These are phyloP conservation scores for Mycosphaerella sp. DNA, from an alignment of 2,329 filamentous ascomycete genomes.

Conservation along the genomic window DNA sequence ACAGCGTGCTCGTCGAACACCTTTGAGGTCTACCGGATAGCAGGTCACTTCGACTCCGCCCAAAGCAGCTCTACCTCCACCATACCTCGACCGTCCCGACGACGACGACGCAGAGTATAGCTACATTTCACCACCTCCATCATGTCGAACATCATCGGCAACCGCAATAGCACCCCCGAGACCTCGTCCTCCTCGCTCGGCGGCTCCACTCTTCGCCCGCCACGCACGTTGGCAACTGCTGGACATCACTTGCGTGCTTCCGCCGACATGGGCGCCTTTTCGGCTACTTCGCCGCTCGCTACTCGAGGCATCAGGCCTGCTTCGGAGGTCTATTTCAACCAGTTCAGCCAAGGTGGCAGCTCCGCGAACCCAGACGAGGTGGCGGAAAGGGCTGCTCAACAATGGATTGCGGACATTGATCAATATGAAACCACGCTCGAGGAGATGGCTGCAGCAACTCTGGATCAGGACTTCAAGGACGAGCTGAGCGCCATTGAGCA, in stretches of 20 bases:
- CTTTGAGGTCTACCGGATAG: conserved; percentile 81
- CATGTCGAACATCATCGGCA: conserved; percentile 52
- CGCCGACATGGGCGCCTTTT: conserved; percentile 85
- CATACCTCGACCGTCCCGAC: conserved; percentile 1
- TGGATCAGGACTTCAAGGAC: conserved; percentile 99
- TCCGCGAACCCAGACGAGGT: conserved; percentile 71
- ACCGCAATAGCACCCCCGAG: conserved; percentile 97
- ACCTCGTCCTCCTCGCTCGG: conserved; percentile 69
- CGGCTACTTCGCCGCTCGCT: conserved; percentile 57
- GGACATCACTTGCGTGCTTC: conserved; percentile 87
- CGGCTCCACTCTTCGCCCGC: conserved; percentile 70
- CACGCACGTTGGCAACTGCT: conserved; percentile 53
- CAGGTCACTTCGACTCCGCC: conserved; percentile 54
- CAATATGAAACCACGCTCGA: conserved; percentile 98
- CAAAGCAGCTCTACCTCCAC: conserved; percentile 6
- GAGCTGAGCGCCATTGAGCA: conserved; percentile 98
- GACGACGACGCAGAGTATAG: conserved; percentile 4
- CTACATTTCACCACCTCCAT: conserved; percentile 18
- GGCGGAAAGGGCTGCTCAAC: conserved; percentile 88
- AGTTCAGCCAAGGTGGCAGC: conserved; percentile 60
- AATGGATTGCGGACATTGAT: conserved; percentile 99
- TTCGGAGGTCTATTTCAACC: conserved; percentile 87
- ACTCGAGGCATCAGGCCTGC: conserved; percentile 81
- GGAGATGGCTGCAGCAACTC: conserved; percentile 97
- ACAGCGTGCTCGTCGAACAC: conserved; percentile 42